Percentiles rank a stretch among this genome's conserved stretches.
Evolutionary conservation across 2,329 filamentous ascomycete genomes (phyloP).

Genomic region (Ophiostoma sp.): DNA sequence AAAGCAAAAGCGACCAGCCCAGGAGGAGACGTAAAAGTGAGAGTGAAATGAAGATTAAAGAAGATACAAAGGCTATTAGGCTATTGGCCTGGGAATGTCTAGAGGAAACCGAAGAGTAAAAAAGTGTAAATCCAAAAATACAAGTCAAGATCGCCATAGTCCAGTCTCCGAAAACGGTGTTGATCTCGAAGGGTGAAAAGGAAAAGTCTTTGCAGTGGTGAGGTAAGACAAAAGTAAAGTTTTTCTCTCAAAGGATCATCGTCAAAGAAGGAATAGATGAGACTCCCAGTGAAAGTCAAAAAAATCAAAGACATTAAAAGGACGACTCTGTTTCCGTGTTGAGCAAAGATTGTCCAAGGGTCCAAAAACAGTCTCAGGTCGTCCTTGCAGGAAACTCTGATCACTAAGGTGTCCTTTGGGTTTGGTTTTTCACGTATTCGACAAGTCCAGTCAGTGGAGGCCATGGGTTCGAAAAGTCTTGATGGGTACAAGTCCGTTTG

Average conservation of each 20-base stretch:
- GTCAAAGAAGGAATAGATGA: not conserved
- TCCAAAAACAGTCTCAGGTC: not conserved
- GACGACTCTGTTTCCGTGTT: slow-evolving; percentile 6
- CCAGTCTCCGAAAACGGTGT: not conserved
- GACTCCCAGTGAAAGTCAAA: not conserved
- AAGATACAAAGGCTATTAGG: not conserved
- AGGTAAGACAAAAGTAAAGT: slow-evolving; percentile 1
- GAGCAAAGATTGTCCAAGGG: slow-evolving; percentile 8
- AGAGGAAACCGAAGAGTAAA: not conserved
- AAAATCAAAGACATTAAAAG: not conserved
- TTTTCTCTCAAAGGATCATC: not conserved
- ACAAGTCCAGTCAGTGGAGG: not conserved
- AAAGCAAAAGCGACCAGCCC: not conserved
- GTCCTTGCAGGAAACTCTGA: not conserved
- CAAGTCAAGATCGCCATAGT: not conserved
- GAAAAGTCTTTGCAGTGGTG: not conserved
- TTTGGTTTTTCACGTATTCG: not conserved
- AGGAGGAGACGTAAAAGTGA: not conserved
- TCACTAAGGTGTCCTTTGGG: too few species aligned
- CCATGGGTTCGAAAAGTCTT: not conserved
- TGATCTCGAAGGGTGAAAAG: not conserved
- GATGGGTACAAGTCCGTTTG: not conserved
- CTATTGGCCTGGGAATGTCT: not conserved
- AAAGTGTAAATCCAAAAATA: not conserved
- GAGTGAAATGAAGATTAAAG: not conserved